These are phyloP conservation scores for Dorcoceras hygrometricum DNA, from an alignment of 257 asterid species.

Conservation along the genomic window DNA sequence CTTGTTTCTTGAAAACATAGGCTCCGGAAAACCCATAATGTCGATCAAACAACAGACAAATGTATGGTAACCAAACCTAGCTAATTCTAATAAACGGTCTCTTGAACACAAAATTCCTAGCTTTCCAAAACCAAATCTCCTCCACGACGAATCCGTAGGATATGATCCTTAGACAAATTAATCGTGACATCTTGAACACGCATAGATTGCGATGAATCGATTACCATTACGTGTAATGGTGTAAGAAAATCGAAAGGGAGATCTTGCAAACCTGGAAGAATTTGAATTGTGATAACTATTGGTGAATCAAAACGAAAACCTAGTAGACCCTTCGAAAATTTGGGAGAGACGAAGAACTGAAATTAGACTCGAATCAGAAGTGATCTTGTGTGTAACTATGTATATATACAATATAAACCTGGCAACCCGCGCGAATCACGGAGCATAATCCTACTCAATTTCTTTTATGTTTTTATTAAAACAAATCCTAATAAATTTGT, in stretches of 20 bases:
- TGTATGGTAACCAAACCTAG: neutral
- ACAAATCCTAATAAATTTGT: too few relatives aligned
- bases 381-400: too few relatives aligned
- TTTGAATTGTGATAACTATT: too few relatives aligned
- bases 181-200: neutral
- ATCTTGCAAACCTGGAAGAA: neutral
- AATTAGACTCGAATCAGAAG: too few relatives aligned
- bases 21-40: neutral
- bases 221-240: too few relatives aligned
- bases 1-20: neutral
- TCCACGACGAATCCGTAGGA: neutral
- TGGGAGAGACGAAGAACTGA: too few relatives aligned
- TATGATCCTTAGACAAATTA: neutral
- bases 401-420: too few relatives aligned
- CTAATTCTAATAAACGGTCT: neutral
- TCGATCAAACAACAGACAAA: neutral
- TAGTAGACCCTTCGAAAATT: too few relatives aligned
- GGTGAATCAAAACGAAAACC: too few relatives aligned
- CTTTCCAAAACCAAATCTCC: neutral
- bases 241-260: neutral
- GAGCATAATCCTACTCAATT: too few relatives aligned
- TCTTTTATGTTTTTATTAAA: too few relatives aligned
- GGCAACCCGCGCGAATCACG: too few relatives aligned
- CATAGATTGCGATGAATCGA: neutral
- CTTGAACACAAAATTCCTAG: neutral